These are phyloP conservation scores for Grosmannia clavigera DNA, from an alignment of 2,329 filamentous ascomycete genomes.

Conservation along the genomic window DNA sequence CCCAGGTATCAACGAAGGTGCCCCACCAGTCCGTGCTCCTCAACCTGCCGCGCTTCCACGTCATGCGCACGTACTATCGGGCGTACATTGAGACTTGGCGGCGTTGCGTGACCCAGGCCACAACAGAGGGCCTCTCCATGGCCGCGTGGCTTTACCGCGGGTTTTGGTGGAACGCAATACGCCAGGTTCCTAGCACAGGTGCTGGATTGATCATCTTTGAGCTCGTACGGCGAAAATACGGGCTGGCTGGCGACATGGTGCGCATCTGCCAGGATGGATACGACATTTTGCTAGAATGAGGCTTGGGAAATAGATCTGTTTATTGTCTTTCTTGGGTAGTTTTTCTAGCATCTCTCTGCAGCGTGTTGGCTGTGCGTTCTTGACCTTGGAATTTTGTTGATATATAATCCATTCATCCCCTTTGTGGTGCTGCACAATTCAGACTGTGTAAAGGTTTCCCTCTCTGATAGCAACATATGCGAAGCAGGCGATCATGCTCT, in stretches of 20 bases:
- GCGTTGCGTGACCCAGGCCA: slow-evolving; percentile 46
- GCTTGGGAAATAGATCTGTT: too few species aligned
- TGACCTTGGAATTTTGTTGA: too few species aligned
- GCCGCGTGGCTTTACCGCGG: slow-evolving; percentile 55
- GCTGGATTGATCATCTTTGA: slow-evolving; percentile 72
- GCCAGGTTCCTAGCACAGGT: slow-evolving; percentile 65
- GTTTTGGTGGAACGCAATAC: slow-evolving; percentile 60
- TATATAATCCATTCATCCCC: too few species aligned
- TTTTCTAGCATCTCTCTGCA: too few species aligned
- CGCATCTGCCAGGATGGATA: slow-evolving; percentile 57
- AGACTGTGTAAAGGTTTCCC: too few species aligned
- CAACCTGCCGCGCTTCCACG: slow-evolving; percentile 30
- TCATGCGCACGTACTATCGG: slow-evolving; percentile 54
- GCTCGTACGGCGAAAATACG: slow-evolving; percentile 61
- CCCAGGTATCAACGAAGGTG: slow-evolving; percentile 16
- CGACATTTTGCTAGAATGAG: slow-evolving; percentile 46
- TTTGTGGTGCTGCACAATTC: too few species aligned
- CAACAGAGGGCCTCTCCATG: slow-evolving; percentile 41
- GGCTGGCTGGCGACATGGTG: slow-evolving; percentile 46
- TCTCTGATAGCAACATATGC: too few species aligned
- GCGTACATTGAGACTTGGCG: slow-evolving; percentile 58
- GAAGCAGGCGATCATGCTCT: too few species aligned
- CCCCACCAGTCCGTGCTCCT: background rate
- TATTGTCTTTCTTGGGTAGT: too few species aligned
- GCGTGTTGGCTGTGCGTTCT: too few species aligned